Base-by-base conservation (phyloP, 2,329 filamentous ascomycete species). In the Colletotrichum falcatum region DNA sequence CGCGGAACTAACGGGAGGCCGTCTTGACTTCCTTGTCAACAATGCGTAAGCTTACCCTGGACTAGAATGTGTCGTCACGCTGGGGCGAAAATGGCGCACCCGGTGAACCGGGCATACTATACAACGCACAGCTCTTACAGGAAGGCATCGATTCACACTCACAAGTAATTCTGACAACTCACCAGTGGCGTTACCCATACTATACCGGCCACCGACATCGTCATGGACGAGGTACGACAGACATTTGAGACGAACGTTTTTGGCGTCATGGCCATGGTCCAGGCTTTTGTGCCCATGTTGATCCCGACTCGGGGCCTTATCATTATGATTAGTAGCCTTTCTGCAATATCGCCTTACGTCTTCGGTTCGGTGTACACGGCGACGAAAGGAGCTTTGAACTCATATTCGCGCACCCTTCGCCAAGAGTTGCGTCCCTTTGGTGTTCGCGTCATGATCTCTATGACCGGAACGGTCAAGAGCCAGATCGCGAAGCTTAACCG, bases 171-270 rank as follows among this genome's bases (percentile, higher is more conserved):
- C 64, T 73, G 35, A 73, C 37, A 18, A 16, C 37, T 16, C n/a
- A 9, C 3, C 71, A 88, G 86, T 48, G 86, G 86, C 65, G 82
- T 84, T 65, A 85, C 84, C 3, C 83, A 87, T 75, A 85, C 83
- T 20, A 83, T 86, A 61, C 85, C 87, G 0, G 85, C 86, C 1
- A 81, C 85, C 1, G 87, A 89, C 75, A 82, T 87, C 55, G 82
- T 85, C 61, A 75, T 88, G 9, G 81, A 84, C 62, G 86, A 87
- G 60, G 85, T 87, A 5, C 86, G 86, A 68, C 76, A 80, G 70
- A 87, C 85, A 2, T 89, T 87, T 63, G 87, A 89, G 77, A 84
- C 85, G 73, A 89, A 89, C 73, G 85, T 89, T 49, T 88, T 89
- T 71, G 85, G 85, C 51, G 83, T 86, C 73, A 88, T 89, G 85